These are phyloP conservation scores for Pyrenochaeta sp. DNA, from an alignment of 2,329 filamentous ascomycete genomes.

Conservation along the genomic window DNA sequence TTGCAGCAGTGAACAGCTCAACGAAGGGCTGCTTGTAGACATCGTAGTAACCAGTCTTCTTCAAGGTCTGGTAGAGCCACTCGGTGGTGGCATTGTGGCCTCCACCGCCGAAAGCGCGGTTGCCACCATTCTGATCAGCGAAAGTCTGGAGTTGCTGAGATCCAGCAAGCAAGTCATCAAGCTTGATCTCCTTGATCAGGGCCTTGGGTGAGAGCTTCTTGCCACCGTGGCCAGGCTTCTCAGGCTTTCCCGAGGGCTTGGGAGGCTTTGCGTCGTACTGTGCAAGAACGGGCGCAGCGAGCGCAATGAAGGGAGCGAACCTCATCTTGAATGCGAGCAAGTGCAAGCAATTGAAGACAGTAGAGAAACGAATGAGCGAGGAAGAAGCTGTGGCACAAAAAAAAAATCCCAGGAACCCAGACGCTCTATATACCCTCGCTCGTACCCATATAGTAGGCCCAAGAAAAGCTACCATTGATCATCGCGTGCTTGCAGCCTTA, in stretches of 20 bases:
- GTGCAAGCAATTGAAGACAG: background rate
- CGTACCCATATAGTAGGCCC: constrained; percentile 11
- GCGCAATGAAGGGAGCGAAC: constrained; percentile 36
- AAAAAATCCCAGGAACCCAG: background rate
- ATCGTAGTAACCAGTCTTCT: constrained; percentile 43
- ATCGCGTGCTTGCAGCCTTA: constrained; percentile 15
- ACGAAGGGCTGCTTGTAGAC: constrained; percentile 46
- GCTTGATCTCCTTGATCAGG: constrained; percentile 39
- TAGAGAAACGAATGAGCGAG: constrained; percentile 2
- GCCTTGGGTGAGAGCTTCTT: constrained; percentile 23
- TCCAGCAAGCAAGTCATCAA: constrained; percentile 42
- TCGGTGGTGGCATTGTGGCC: constrained; percentile 47
- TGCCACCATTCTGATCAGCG: constrained; percentile 43
- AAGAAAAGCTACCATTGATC: constrained; percentile 2
- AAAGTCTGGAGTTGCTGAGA: constrained; percentile 45
- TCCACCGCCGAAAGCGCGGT: constrained; percentile 46
- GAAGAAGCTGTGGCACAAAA: constrained; percentile 13
- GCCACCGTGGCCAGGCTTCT: constrained; percentile 6
- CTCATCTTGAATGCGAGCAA: constrained; percentile 32
- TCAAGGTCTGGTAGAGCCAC: constrained; percentile 42
- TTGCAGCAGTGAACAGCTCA: constrained; percentile 45
- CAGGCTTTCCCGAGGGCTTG: constrained; percentile 7
- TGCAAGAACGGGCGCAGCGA: constrained; percentile 29
- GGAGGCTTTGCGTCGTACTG: constrained; percentile 19
- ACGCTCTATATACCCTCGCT: constrained; percentile 29